These are phyloP conservation scores for Saccharomycopsis sp. DNA, from an alignment of 805 yeast genomes.

Conservation along the genomic window DNA sequence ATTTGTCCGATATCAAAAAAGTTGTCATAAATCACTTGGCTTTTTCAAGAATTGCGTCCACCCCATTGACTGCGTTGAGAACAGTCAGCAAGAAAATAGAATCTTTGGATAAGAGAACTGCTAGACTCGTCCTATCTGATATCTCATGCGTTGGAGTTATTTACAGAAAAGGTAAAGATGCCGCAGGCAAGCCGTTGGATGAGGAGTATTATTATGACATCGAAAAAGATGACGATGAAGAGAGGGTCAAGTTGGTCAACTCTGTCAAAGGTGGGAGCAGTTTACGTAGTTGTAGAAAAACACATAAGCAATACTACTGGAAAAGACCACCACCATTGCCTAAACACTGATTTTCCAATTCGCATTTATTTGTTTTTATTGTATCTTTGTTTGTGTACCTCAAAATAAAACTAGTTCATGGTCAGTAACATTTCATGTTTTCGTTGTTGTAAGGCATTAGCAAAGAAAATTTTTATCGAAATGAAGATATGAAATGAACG, in stretches of 20 bases:
- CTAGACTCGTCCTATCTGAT: slow-evolving; percentile 36
- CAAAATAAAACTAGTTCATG: too few relatives aligned
- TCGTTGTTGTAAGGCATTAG: neutral
- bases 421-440: neutral
- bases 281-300: slow-evolving; percentile 81
- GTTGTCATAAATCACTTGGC: slow-evolving; percentile 79
- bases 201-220: slow-evolving; percentile 89
- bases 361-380: neutral
- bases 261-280: slow-evolving; percentile 70
- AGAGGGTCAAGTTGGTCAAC: slow-evolving; percentile 61
- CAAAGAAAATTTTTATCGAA: neutral
- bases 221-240: slow-evolving; percentile 67
- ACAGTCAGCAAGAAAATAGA: slow-evolving; percentile 44
- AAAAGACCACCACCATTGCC: slow-evolving; percentile 31
- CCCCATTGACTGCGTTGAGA: slow-evolving; percentile 68
- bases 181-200: slow-evolving; percentile 90
- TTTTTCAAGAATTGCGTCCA: slow-evolving; percentile 77
- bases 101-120: slow-evolving; percentile 25
- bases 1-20: slow-evolving; percentile 47
- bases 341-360: slow-evolving; percentile 7
- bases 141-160: slow-evolving; percentile 75
- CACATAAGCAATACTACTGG: slow-evolving; percentile 70
- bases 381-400: neutral
- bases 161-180: slow-evolving; percentile 85
- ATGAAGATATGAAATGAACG: too few relatives aligned